A percentile compares a stretch with the other conserved stretches of the same genome.
Evolutionary conservation across 2,329 filamentous ascomycete genomes (phyloP).

Genomic region (Ophiocordyceps unilateralis): DNA sequence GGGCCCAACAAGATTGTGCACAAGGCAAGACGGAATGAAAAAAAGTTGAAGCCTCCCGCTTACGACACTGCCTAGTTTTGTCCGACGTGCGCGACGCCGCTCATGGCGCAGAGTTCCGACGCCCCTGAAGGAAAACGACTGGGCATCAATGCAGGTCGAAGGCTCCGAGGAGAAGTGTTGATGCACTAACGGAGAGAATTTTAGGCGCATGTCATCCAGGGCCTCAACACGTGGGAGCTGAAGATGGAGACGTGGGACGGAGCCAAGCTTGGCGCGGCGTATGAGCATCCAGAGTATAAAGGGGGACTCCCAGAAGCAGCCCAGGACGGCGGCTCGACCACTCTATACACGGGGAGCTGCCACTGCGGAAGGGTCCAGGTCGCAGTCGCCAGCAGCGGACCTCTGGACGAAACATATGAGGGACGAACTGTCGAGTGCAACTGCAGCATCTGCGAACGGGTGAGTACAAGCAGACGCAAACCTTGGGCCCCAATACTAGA

Average conservation of each 20-base stretch:
- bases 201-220: constrained; percentile 25
- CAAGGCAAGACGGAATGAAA: constrained; percentile 15
- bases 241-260: constrained; percentile 22
- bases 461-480: constrained; percentile 8
- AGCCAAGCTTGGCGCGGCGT: constrained; percentile 12
- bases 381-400: constrained; percentile 21
- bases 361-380: constrained; percentile 33
- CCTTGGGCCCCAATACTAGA: background rate
- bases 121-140: background rate
- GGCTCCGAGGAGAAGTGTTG: background rate
- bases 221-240: constrained; percentile 23
- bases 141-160: constrained; percentile 5
- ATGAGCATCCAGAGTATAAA: constrained; percentile 18
- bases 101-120: constrained; percentile 14
- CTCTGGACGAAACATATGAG: constrained; percentile 20
- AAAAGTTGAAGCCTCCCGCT: too few relatives aligned
- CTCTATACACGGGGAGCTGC: constrained; percentile 31
- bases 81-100: constrained; percentile 26
- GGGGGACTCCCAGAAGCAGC: constrained; percentile 22
- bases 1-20: constrained; percentile 19
- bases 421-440: constrained; percentile 24
- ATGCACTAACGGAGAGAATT: too few relatives aligned
- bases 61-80: constrained; percentile 25
- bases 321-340: constrained; percentile 12
- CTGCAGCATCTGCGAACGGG: constrained; percentile 31